Evolutionary conservation across 176 grass and related monocot genomes (phyloP), one percentile per base, ranked within the genome.

Genomic region (Phoenix roebelenii): DNA sequence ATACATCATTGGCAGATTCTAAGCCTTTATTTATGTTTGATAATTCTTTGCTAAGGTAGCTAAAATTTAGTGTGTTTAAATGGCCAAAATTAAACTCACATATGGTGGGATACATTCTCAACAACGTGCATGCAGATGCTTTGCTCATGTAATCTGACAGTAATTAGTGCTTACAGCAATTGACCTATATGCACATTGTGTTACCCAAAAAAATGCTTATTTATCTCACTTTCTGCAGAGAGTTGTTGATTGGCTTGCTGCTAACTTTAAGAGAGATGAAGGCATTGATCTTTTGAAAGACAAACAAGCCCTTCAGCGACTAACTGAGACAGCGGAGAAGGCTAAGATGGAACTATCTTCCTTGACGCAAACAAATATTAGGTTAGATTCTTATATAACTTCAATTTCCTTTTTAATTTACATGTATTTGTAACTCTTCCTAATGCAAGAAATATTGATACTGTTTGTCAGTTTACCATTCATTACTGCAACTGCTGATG

Each of bases 331-430:
- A 49, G 87, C 93, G 48, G 93, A 98, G 70, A 98, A 98, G 78
- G 84, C 93, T 14, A 98, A 98, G 69, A 92, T 98, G 93, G 93
- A 98, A 76, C 53, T 98, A 22, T 98, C 93, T 49, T 81, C 87
- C 0, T 70, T 98, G 66, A 81, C 93, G 5, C 93, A 98, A 59
- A 63, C 93, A n/a, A 98, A 98, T 52, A 92, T 98, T 69, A 92
- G 87, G 93, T 97, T 52, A 51, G 69, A 26, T 66, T 50, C 1
- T 63, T 72, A 44, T 2, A 14, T 44, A 7, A 44, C 28, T 68
- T 23, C 68, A 32, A 32, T 56, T 3, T 44, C 10, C 1, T 44
- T 44, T 44, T 44, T 44, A 14, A 44, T 44, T 44, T 9, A 44
- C 7, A 14, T 44, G 35, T 51, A 12, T 44, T 44, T 44, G 35